Base-by-base conservation (phyloP, 768 basidiomycete genomes). In the Boletus insuetus region DNA sequence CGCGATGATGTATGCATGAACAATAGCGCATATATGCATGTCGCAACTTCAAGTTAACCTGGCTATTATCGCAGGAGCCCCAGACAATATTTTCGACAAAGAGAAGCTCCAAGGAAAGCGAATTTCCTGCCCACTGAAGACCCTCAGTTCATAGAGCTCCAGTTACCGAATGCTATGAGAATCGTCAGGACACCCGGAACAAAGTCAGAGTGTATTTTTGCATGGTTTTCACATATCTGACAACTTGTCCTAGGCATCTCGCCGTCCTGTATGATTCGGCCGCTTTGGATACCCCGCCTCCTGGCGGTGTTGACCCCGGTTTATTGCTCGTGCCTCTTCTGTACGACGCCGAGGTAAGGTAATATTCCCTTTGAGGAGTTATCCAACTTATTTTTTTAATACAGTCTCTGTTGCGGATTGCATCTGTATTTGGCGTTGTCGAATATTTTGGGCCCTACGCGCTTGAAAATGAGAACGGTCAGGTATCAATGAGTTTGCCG, bases 131-230 rank as follows among this genome's bases (percentile, higher is more conserved):
- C 63, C 19, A 31, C 22, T 16, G 62, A 56, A 35, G 63, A 58
- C 26, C 63, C 64, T 51, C 71, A 69, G 46, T 67, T 69, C 54
- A 58, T 77, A 34, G 73, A 79, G 49, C 69, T 82, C 51, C 77
- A 79, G 44, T 75, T 82, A 52, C 83, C 86, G 17, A 69, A 67
- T 45, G 78, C 85, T 6, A 87, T 91, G 81, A 79, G 80, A 61
- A 68, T 88, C 9, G 80, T 78, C 74, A 82, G 77, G 56, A 73
- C 77, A 11, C 74, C 72, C 41, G 76, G 78, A 56, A 73, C 79
- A 31, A 87, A 78, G 88, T 86, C 59, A 51, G 64, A 12, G 37
- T 55, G n/a, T 55, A 37, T 13, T 55, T 44, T 47, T n/a, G 11
- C 26, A 7, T 39, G 10, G 26, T 13, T 45, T 39, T 46, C 16